Evolutionary conservation across 2,329 filamentous ascomycete species (phyloP).

Genomic region (Nigrospora osmanthi): DNA sequence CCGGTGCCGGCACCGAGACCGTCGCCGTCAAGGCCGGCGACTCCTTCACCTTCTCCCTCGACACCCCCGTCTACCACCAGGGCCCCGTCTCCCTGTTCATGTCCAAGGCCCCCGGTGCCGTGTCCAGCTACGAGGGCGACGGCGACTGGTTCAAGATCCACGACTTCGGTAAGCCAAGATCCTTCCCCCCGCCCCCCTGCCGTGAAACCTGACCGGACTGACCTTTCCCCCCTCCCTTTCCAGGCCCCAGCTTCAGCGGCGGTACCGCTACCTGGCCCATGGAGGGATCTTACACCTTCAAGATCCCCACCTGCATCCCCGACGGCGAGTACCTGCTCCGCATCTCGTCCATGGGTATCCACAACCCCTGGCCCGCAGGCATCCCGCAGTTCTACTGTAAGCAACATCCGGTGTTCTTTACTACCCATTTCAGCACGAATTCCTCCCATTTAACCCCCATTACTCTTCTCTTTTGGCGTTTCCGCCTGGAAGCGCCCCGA

Average conservation of each 20-base stretch:
- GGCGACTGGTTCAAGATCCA: slow-evolving; percentile 35
- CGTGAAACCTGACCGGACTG: background rate
- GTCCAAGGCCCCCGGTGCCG: slow-evolving; percentile 28
- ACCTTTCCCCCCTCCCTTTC: background rate
- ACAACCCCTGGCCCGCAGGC: slow-evolving; percentile 39
- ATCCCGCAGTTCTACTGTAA: slow-evolving; percentile 35
- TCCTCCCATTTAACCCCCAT: background rate
- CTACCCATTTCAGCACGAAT: no score
- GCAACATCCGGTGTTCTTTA: no score
- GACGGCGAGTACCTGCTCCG: slow-evolving; percentile 52
- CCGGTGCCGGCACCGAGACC: slow-evolving; percentile 24
- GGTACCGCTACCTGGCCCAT: slow-evolving; percentile 24
- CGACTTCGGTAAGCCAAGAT: slow-evolving; percentile 24
- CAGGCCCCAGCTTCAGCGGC: slow-evolving; percentile 24
- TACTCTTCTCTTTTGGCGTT: background rate
- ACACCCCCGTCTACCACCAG: slow-evolving; percentile 34
- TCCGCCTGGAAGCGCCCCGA: no score
- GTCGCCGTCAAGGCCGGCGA: slow-evolving; percentile 27
- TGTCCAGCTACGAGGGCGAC: slow-evolving; percentile 27
- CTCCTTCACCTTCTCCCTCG: slow-evolving; percentile 28
- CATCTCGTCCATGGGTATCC: slow-evolving; percentile 54
- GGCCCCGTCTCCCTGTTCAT: slow-evolving; percentile 32
- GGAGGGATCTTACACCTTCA: slow-evolving; percentile 23
- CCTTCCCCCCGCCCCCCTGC: background rate
- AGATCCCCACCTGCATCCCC: slow-evolving; percentile 43